phyloP scores from a whole-genome alignment of 2,329 filamentous ascomycete genomes.

The Furcasterigmium furcatum region DNA sequence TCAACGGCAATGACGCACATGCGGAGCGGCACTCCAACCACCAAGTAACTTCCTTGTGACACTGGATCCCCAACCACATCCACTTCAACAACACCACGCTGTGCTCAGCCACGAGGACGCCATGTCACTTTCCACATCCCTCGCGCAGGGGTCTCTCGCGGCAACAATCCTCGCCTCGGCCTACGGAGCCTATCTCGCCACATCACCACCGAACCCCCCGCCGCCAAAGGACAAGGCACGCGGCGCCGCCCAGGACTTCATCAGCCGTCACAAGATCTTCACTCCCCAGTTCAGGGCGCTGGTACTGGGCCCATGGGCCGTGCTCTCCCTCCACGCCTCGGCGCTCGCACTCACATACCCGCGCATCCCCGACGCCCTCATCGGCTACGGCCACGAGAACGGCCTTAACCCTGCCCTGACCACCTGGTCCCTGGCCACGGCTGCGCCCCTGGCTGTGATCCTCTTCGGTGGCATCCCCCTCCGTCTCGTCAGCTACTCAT shows the following conservation, averaged over 20 bases:
- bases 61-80: neutral
- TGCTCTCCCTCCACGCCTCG: slow-evolving; percentile 17
- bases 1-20: too few relatives aligned
- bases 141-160: slow-evolving; percentile 1
- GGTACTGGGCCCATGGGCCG: slow-evolving; percentile 16
- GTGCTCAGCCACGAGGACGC: neutral
- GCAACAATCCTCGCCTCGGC: slow-evolving; percentile 21
- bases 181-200: slow-evolving; percentile 23
- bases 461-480: slow-evolving; percentile 20
- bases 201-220: slow-evolving; percentile 26
- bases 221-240: slow-evolving; percentile 6
- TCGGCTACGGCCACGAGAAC: slow-evolving; percentile 24
- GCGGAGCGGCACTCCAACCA: too few relatives aligned
- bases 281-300: slow-evolving; percentile 19
- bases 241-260: slow-evolving; percentile 12
- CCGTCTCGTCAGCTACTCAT: slow-evolving; percentile 33
- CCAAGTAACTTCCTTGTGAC: too few relatives aligned
- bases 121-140: neutral
- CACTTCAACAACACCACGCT: neutral
- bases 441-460: slow-evolving; percentile 27
- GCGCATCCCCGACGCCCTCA: slow-evolving; percentile 5
- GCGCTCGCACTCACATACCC: slow-evolving; percentile 16
- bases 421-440: slow-evolving; percentile 31
- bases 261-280: slow-evolving; percentile 18
- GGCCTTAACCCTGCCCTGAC: slow-evolving; percentile 23